Percentiles rank a stretch among this genome's conserved stretches.
phyloP scores from a whole-genome alignment of 768 basidiomycete genomes.

The Xerocomus spinulosus region DNA sequence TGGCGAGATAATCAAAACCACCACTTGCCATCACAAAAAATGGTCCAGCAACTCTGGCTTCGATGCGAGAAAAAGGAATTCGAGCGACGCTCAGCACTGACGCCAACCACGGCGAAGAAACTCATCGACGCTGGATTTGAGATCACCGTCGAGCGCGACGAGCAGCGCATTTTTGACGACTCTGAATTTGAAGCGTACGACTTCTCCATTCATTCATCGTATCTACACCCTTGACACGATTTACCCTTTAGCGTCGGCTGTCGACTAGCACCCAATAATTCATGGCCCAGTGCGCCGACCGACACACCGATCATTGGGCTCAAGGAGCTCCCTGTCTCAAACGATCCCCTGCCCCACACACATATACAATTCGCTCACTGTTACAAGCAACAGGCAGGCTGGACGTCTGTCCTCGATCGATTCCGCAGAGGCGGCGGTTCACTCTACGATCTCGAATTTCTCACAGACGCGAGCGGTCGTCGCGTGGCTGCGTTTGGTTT shows the following conservation, averaged over 20 bases:
- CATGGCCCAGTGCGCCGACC: constrained; percentile 80
- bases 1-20: too few relatives aligned
- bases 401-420: constrained; percentile 79
- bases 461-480: constrained; percentile 76
- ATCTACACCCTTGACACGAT: background rate
- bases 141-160: constrained; percentile 88
- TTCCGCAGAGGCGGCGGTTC: constrained; percentile 81
- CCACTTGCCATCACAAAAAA: too few relatives aligned
- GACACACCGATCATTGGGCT: constrained; percentile 84
- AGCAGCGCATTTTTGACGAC: constrained; percentile 92
- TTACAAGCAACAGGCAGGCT: constrained; percentile 93
- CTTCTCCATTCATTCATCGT: constrained; percentile 5
- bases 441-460: constrained; percentile 94
- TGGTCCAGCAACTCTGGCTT: constrained; percentile 70
- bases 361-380: constrained; percentile 99
- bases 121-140: constrained; percentile 88
- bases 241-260: constrained; percentile 70
- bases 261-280: constrained; percentile 78
- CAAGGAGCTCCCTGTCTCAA: constrained; percentile 89
- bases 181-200: constrained; percentile 87
- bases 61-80: constrained; percentile 97
- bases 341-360: constrained; percentile 81
- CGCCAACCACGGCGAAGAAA: constrained; percentile 84
- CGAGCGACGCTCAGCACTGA: constrained; percentile 88
- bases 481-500: constrained; percentile 98